These are phyloP conservation scores for Penicillium flavigenum DNA, from an alignment of 495 filamentous ascomycete species.

Conservation along the genomic window DNA sequence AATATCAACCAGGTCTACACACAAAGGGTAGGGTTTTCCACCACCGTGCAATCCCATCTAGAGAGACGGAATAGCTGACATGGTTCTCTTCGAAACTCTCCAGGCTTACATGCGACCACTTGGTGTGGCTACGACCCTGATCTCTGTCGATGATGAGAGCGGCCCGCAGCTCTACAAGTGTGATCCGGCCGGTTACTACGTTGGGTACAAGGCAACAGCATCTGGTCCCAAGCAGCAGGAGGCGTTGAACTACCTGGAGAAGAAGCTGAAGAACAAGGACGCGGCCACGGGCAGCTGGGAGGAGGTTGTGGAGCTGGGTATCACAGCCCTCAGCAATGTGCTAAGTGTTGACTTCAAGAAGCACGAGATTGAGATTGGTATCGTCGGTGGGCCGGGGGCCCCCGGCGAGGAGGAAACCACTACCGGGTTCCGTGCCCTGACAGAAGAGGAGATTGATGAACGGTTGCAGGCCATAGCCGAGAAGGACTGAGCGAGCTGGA, in stretches of 20 bases:
- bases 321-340: conserved; percentile 90
- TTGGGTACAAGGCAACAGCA: conserved; percentile 96
- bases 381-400: conserved; percentile 78
- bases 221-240: conserved; percentile 98
- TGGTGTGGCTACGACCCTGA: conserved; percentile 89
- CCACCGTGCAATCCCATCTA: neutral
- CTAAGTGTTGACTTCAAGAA: conserved; percentile 99
- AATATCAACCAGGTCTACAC: conserved; percentile 99
- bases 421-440: conserved; percentile 79
- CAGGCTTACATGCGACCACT: conserved; percentile 98
- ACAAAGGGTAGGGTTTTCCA: conserved; percentile 67
- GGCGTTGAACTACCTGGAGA: conserved; percentile 95
- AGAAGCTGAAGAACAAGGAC: conserved; percentile 99
- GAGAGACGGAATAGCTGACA: conserved; percentile 2
- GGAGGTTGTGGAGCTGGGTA: conserved; percentile 95
- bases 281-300: conserved; percentile 90
- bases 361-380: conserved; percentile 94
- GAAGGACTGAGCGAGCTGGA: conserved; percentile 70
- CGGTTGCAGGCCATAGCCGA: conserved; percentile 95
- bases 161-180: conserved; percentile 98
- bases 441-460: conserved; percentile 98
- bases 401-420: conserved; percentile 81
- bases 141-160: conserved; percentile 87
- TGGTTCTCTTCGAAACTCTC: conserved; percentile 10
- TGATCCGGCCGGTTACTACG: conserved; percentile 96